phyloP scores from a whole-genome alignment of 345 rosid genomes.

The Brassica carinata region DNA sequence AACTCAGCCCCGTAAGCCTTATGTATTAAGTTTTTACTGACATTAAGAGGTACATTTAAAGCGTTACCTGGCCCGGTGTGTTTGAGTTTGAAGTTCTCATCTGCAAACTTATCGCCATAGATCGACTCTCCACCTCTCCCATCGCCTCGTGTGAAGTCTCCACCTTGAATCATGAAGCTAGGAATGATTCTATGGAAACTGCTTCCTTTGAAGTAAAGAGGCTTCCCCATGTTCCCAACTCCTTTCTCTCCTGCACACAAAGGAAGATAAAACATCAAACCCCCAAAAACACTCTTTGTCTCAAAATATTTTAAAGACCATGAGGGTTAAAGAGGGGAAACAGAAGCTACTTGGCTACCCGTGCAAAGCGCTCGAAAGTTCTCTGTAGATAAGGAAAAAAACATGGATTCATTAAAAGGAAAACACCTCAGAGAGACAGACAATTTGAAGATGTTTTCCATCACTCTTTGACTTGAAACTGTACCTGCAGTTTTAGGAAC shows the following conservation, averaged over 20 bases:
- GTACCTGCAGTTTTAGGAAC: constrained; percentile 92
- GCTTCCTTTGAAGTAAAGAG: constrained; percentile 81
- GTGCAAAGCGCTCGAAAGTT: constrained; percentile 97
- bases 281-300: neutral
- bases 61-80: constrained; percentile 76
- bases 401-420: constrained; percentile 15
- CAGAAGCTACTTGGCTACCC: constrained; percentile 74
- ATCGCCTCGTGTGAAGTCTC: constrained; percentile 90
- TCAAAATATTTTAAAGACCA: neutral
- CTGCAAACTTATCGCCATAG: constrained; percentile 78
- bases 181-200: constrained; percentile 90
- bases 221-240: constrained; percentile 75
- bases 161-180: constrained; percentile 94
- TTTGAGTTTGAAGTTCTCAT: constrained; percentile 91
- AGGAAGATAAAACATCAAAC: constrained; percentile 13
- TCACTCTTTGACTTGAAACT: neutral
- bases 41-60: neutral
- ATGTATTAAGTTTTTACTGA: neutral
- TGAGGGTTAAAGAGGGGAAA: constrained; percentile 15
- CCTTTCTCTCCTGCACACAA: constrained; percentile 79
- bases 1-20: neutral
- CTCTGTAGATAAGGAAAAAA: constrained; percentile 52
- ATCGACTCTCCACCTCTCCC: constrained; percentile 97
- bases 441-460: neutral
- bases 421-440: neutral